Base-by-base conservation (phyloP, 345 rosid species). In the Lumnitzera racemosa region DNA sequence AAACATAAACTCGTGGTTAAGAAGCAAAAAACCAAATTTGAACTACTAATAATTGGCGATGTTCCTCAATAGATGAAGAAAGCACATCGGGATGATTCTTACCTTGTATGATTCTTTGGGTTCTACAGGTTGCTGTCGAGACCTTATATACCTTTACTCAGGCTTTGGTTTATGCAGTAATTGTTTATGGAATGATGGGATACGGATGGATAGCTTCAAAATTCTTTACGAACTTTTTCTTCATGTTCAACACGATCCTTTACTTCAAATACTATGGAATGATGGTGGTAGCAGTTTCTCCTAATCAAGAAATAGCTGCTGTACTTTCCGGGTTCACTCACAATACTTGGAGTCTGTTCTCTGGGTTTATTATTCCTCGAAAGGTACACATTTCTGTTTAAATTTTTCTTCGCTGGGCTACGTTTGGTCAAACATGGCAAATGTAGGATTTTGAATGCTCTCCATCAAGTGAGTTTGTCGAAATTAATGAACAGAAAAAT, bases 341-440 rank as follows among this genome's bases (percentile, higher is more conserved):
- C 61, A 52, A 77, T 14, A 9, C 62, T 23, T 82, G 81, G 77
- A 79, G 53, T 53, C 72, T 79, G 60, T 82, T 79, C 65, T 73
- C 82, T 7, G 87, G 82, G 60, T 73, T 82, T 48, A 36, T 77
- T 46, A 75, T 79, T 55, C 87, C 87, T 60, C 67, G 70, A 31
- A 63, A 75, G 41, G 83, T 82, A 74, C 74, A 55, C 55, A 27
- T 16, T 53, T 5, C 0, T 24, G 52, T 63, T 13, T 7, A 24
- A 27, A 27, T n/a, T 58, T 29, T 12, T 20, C 20, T 20, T 20
- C 1, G 20, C 20, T 20, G 20, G 20, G 20, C 20, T 20, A 20
- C 20, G 20, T 20, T 20, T 20, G 20, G 20, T 1, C 20, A 20
- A 20, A 20, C 20, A 20, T 20, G 20, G 20, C 62, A 59, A 29